Conservation (phyloP, 371 early-diverging fungal species). For the Circinella minor region DNA sequence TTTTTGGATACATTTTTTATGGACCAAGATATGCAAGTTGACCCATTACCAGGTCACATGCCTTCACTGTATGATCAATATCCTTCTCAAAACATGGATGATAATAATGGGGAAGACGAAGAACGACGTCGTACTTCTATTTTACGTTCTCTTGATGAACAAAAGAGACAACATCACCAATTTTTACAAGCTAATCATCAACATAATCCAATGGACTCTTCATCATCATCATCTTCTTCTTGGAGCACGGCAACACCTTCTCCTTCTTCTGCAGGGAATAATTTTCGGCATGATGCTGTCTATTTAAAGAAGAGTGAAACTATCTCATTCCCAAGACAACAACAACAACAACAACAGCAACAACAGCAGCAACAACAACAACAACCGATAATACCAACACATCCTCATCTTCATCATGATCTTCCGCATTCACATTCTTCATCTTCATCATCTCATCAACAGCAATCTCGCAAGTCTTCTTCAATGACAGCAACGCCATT, state of each 20-base stretch:
- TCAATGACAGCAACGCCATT: neutral
- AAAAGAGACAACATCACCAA: conserved; percentile 34
- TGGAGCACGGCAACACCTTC: neutral
- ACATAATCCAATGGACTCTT: conserved; percentile 1
- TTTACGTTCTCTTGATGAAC: conserved; percentile 41
- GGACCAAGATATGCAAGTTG: conserved; percentile 39
- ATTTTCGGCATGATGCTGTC: conserved; percentile 22
- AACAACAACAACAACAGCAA: neutral
- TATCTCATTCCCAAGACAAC: conserved; percentile 16
- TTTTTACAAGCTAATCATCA: conserved; percentile 18
- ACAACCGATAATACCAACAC: neutral
- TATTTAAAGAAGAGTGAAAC: conserved; percentile 38
- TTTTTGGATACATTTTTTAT: conserved; percentile 51
- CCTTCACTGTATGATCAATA: conserved; percentile 18
- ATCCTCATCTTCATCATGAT: neutral
- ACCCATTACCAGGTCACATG: conserved; percentile 29
- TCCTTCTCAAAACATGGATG: conserved; percentile 6
- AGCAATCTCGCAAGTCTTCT: too few relatives aligned
- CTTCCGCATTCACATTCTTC: neutral
- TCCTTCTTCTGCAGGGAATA: neutral
- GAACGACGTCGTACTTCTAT: conserved; percentile 41
- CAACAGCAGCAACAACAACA: neutral
- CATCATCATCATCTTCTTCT: conserved; percentile 4
- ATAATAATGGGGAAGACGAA: conserved; percentile 28
- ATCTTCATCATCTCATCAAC: neutral